Evolutionary conservation across 2,329 filamentous ascomycete genomes (phyloP).

Genomic region (Pseudopithomyces chartarum): DNA sequence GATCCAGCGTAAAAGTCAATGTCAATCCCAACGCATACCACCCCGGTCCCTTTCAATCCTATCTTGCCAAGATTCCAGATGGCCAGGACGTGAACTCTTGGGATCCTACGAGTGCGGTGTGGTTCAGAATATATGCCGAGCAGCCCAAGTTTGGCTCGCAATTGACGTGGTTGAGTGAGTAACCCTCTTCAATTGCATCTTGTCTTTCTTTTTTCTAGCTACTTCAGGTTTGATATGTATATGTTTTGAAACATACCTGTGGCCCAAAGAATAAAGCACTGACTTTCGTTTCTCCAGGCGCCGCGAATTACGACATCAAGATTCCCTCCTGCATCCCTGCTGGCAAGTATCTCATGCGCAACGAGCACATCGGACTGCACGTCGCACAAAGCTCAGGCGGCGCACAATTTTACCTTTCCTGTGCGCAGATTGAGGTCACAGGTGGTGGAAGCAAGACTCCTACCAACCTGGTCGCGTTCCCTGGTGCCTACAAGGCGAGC

Average conservation of each 20-base stretch:
- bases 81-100: slow-evolving; percentile 20
- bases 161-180: slow-evolving; percentile 3
- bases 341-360: slow-evolving; percentile 6
- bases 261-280: neutral
- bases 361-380: slow-evolving; percentile 5
- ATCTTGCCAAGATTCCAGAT: slow-evolving; percentile 30
- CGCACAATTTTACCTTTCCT: slow-evolving; percentile 25
- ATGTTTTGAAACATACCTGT: too few relatives aligned
- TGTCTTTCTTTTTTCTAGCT: too few relatives aligned
- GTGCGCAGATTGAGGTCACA: slow-evolving; percentile 17
- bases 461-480: slow-evolving; percentile 54
- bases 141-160: slow-evolving; percentile 8
- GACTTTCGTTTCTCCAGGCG: neutral
- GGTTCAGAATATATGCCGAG: slow-evolving; percentile 27
- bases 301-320: slow-evolving; percentile 3
- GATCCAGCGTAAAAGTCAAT: slow-evolving; percentile 23
- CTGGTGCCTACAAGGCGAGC: slow-evolving; percentile 58
- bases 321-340: slow-evolving; percentile 5
- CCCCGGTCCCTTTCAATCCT: slow-evolving; percentile 28
- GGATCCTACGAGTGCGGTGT: slow-evolving; percentile 24
- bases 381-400: slow-evolving; percentile 24
- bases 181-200: too few relatives aligned
- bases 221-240: too few relatives aligned
- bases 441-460: slow-evolving; percentile 10
- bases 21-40: slow-evolving; percentile 20